A percentile compares a stretch with the other conserved stretches of the same genome.
phyloP scores from a whole-genome alignment of 2,329 filamentous ascomycete genomes.

The Kalmusia sp. region DNA sequence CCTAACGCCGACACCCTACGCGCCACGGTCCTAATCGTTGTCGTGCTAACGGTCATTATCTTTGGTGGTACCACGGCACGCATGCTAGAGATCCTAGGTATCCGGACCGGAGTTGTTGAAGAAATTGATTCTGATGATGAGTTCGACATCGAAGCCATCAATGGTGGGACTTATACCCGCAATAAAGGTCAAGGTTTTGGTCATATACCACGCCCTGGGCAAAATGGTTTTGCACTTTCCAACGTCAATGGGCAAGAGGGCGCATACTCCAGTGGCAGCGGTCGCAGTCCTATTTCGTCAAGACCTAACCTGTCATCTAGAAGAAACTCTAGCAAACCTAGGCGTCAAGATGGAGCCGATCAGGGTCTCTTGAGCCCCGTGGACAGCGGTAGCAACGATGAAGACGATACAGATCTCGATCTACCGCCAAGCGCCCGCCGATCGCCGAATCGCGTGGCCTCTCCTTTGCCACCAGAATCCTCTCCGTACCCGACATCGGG shows the following conservation, averaged over 20 bases:
- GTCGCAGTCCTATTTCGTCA: slow-evolving; percentile 56
- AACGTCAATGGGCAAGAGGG: slow-evolving; percentile 61
- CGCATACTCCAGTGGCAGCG: slow-evolving; percentile 65
- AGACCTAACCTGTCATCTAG: slow-evolving; percentile 54
- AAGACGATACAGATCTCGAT: slow-evolving; percentile 63
- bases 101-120: slow-evolving; percentile 93
- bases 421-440: slow-evolving; percentile 64
- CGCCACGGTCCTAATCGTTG: slow-evolving; percentile 95
- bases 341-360: slow-evolving; percentile 56
- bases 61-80: slow-evolving; percentile 96
- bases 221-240: slow-evolving; percentile 63
- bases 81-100: slow-evolving; percentile 98
- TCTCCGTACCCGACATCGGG: slow-evolving; percentile 52
- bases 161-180: slow-evolving; percentile 78
- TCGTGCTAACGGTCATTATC: slow-evolving; percentile 97
- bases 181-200: slow-evolving; percentile 79
- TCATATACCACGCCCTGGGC: slow-evolving; percentile 68
- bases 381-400: slow-evolving; percentile 59
- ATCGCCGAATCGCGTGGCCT: slow-evolving; percentile 49
- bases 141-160: slow-evolving; percentile 85
- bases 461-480: slow-evolving; percentile 32
- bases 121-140: slow-evolving; percentile 98
- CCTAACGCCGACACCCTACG: slow-evolving; percentile 82
- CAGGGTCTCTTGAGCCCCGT: slow-evolving; percentile 62
- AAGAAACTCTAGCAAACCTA: slow-evolving; percentile 60